These are phyloP conservation scores for Aspergillus quadricinctus DNA, from an alignment of 2,329 filamentous ascomycete genomes.

Conservation along the genomic window DNA sequence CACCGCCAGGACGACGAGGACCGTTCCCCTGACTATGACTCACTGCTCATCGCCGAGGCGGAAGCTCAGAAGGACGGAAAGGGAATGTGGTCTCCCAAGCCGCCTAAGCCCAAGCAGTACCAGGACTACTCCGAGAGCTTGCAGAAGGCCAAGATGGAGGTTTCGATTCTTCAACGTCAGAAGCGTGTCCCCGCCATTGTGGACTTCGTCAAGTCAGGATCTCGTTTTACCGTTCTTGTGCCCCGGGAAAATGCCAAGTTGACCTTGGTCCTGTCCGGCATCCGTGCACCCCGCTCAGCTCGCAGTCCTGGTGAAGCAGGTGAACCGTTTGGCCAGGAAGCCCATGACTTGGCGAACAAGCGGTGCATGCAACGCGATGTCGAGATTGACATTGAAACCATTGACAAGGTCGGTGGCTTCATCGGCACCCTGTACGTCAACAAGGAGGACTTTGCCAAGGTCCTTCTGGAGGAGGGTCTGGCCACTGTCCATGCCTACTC, in stretches of 20 bases:
- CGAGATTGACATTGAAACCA: constrained; percentile 89
- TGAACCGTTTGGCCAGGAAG: constrained; percentile 93
- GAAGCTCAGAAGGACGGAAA: constrained; percentile 79
- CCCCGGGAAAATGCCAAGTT: constrained; percentile 92
- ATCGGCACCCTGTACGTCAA: constrained; percentile 92
- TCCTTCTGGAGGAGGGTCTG: constrained; percentile 88
- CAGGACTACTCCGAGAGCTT: constrained; percentile 86
- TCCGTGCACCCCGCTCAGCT: constrained; percentile 83
- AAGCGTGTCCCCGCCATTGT: constrained; percentile 90
- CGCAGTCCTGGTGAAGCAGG: constrained; percentile 73
- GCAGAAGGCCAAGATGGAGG: constrained; percentile 93
- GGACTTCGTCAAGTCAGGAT: constrained; percentile 97
- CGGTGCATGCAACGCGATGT: constrained; percentile 91
- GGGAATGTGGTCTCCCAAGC: constrained; percentile 92
- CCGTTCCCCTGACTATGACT: constrained; percentile 86
- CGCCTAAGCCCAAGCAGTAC: constrained; percentile 75
- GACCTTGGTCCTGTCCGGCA: constrained; percentile 89
- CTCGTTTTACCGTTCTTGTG: constrained; percentile 85
- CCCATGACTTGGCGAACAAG: constrained; percentile 82
- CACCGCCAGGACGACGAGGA: constrained; percentile 94
- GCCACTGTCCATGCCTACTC: constrained; percentile 92
- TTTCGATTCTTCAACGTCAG: constrained; percentile 81
- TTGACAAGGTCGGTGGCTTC: constrained; percentile 95
- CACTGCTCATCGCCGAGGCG: constrained; percentile 43
- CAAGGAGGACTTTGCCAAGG: constrained; percentile 91